Evolutionary conservation across 2,329 filamentous ascomycete species (phyloP).

Genomic region (Botrytis fragariae): DNA sequence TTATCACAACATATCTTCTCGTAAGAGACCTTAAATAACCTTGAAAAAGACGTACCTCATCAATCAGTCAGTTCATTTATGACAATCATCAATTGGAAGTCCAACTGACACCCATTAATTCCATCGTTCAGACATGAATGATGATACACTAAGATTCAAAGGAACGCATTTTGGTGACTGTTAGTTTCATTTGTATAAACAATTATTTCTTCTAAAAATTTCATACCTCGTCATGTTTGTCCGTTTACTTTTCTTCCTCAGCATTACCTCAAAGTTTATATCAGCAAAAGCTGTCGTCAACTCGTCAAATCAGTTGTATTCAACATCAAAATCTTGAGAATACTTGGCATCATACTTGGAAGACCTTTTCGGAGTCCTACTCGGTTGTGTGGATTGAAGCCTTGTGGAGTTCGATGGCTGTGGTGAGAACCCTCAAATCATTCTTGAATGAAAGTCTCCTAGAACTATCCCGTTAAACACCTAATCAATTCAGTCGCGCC

Average conservation of each 20-base stretch:
- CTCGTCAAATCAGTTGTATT: neutral
- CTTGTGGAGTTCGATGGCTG: no score
- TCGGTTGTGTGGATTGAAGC: neutral
- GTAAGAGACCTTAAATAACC: neutral
- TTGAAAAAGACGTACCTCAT: neutral
- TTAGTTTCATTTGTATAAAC: neutral
- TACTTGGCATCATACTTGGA: neutral
- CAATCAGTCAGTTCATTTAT: neutral
- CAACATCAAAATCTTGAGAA: slow-evolving; percentile 2
- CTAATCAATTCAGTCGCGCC: no score
- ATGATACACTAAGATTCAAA: neutral
- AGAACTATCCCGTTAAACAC: no score
- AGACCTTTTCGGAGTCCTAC: neutral
- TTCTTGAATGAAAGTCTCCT: no score
- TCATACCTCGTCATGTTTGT: neutral
- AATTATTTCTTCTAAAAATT: neutral
- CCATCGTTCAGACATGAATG: neutral
- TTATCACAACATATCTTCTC: neutral
- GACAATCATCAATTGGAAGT: neutral
- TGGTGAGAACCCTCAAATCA: no score
- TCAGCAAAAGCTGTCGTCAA: neutral
- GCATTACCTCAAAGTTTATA: neutral
- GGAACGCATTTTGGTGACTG: neutral
- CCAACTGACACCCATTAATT: neutral
- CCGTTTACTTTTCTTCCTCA: neutral